These are phyloP conservation scores for Uronychia setigera DNA, from an alignment of 73 alveolate genomes.

Conservation along the genomic window DNA sequence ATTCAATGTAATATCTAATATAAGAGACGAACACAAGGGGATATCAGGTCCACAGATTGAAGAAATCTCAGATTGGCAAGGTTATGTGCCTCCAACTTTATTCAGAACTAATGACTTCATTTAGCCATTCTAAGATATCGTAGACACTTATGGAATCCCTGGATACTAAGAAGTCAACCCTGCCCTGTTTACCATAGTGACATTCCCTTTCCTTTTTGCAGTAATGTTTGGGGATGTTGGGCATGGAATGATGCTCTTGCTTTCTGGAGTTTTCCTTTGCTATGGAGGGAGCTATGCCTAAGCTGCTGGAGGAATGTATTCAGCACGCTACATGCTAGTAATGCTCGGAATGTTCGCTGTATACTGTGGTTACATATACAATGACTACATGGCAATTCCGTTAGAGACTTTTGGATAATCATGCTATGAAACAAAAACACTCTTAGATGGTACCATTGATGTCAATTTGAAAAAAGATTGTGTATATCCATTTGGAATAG, in stretches of 20 bases:
- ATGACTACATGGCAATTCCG: constrained; percentile 95
- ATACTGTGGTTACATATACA: constrained; percentile 92
- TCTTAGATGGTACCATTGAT: constrained; percentile 22
- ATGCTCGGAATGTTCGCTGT: constrained; percentile 85
- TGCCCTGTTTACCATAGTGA: constrained; percentile 81
- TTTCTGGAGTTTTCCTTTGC: constrained; percentile 55
- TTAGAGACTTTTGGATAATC: constrained; percentile 79
- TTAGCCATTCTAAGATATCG: constrained; percentile 81
- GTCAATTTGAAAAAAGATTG: constrained; percentile 63
- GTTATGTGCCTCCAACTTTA: constrained; percentile 78
- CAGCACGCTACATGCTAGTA: constrained; percentile 55
- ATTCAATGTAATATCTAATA: constrained; percentile 34
- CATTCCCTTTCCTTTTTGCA: constrained; percentile 95
- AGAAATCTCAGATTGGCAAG: constrained; percentile 34
- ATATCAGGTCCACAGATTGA: constrained; percentile 27
- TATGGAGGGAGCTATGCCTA: constrained; percentile 2
- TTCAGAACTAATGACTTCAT: constrained; percentile 72
- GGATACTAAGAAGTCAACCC: constrained; percentile 92
- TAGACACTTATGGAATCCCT: constrained; percentile 93
- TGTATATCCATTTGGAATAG: constrained; percentile 93
- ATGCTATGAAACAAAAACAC: constrained; percentile 34
- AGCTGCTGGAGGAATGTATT: constrained; percentile 31
- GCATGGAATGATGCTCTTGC: constrained; percentile 76
- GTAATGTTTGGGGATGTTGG: constrained; percentile 96
- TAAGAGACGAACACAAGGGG: constrained; percentile 31